Base-by-base conservation (phyloP, 176 grass and related monocot genomes). In the Hordeum marinum region DNA sequence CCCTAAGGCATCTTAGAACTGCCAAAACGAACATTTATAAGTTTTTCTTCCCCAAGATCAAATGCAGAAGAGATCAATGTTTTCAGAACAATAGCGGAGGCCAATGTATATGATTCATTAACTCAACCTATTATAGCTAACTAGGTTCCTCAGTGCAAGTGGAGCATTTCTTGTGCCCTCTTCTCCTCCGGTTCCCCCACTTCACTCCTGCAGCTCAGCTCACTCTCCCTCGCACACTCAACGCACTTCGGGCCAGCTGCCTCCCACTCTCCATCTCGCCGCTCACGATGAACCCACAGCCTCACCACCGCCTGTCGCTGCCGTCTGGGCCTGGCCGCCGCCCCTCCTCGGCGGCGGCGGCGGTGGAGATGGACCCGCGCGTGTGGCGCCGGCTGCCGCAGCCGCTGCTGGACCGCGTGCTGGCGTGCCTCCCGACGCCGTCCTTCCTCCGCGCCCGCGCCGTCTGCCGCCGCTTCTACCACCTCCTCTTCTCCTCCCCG, bases 301-400 rank as follows among this genome's bases (percentile, higher is more conserved):
- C 52, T 57, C 52, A 57, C 77, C 87, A 31, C 77, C 74, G 34
- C 52, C 77, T 60, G 21, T 40, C 75, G 24, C 67, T 6, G 76
- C 82, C 15, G 45, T 21, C 78, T 27, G 78, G 78, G 45, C 18
- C 78, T 42, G 78, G 78, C 41, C 59, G 40, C 77, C 46, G 0
- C 29, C 63, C 48, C 13, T 15, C 83, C 7, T 7, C 43, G 2
- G 9, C 85, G 21, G 35, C 66, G 4, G 37, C 9, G 70, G 2
- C 8, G 43, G 86, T 61, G 62, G 78, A 80, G 20, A 82, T 98
- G 89, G 96, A 98, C 82, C 87, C 88, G 35, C 93, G 90, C 39
- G 88, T 98, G 45, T 98, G 96, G 96, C 34, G 88, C 69, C 93
- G 78, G 1, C 91, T 98, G 21, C 96, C 96, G 39, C 93, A 84